Conservation (phyloP, 345 rosid genomes). For the Arabis alpina region DNA sequence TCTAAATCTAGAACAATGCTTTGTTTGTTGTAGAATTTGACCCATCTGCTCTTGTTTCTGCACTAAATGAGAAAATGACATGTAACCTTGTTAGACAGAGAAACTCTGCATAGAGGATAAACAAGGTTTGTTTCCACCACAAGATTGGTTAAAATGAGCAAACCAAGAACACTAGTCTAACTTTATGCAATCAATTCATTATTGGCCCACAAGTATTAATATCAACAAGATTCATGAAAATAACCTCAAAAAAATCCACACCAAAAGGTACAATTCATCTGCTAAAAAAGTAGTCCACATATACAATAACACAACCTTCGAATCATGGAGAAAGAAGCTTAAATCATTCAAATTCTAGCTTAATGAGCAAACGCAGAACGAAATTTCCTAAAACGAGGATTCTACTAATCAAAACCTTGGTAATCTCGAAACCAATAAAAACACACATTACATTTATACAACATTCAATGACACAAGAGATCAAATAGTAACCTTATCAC, state of each 20-base stretch:
- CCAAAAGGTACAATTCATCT: conserved; percentile 24
- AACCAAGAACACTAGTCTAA: conserved; percentile 17
- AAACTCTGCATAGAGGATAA: conserved; percentile 16
- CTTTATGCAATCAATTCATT: conserved; percentile 39
- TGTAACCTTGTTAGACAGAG: conserved; percentile 33
- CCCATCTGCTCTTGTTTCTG: conserved; percentile 48
- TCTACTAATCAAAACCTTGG: not conserved
- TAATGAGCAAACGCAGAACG: conserved; percentile 5
- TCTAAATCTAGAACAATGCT: conserved; percentile 37
- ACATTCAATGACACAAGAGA: not conserved
- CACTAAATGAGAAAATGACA: conserved; percentile 44
- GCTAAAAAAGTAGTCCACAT: no score
- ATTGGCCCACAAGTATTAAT: conserved; percentile 41
- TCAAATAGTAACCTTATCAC: not conserved
- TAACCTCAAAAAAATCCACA: conserved; percentile 34
- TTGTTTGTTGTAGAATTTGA: conserved; percentile 25
- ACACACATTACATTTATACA: not conserved
- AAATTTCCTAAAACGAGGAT: not conserved
- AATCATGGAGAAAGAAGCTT: conserved; percentile 8
- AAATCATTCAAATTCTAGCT: not conserved
- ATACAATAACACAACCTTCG: no score
- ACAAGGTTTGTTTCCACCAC: conserved; percentile 16
- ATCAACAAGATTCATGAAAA: conserved; percentile 27
- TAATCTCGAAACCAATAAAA: conserved; percentile 4
- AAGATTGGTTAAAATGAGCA: conserved; percentile 28